Conservation (phyloP, 352 stramenopile genomes). For the Globisporangium spinosum region DNA sequence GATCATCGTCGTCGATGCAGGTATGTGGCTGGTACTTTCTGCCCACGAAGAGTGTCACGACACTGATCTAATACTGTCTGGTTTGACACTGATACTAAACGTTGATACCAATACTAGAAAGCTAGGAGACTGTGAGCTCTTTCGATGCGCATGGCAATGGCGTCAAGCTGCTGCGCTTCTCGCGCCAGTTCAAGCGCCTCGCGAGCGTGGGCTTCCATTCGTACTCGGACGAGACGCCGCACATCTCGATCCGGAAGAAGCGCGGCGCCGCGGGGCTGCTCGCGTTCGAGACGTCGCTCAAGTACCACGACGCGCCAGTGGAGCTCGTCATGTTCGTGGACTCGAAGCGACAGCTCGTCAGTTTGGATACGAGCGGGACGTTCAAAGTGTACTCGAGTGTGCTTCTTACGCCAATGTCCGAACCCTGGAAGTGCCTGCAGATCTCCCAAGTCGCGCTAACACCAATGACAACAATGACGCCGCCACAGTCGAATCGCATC, state of each 20-base stretch:
- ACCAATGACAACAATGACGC: not conserved
- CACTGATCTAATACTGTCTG: not conserved
- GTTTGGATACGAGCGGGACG: slow-evolving; percentile 38
- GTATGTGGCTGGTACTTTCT: slow-evolving; percentile 2
- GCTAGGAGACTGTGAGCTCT: slow-evolving; percentile 31
- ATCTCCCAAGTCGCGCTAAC: slow-evolving; percentile 27
- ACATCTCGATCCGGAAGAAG: slow-evolving; percentile 54
- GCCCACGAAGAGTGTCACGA: not conserved
- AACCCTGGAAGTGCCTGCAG: slow-evolving; percentile 49
- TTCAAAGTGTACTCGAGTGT: slow-evolving; percentile 51
- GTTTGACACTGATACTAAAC: not conserved
- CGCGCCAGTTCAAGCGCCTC: slow-evolving; percentile 41
- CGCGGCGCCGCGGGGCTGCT: slow-evolving; percentile 27
- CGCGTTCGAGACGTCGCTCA: slow-evolving; percentile 32
- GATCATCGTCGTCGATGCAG: slow-evolving; percentile 45
- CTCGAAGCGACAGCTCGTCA: slow-evolving; percentile 54
- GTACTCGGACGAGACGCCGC: slow-evolving; percentile 61
- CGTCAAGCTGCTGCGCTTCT: slow-evolving; percentile 50
- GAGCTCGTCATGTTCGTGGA: slow-evolving; percentile 52
- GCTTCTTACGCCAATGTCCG: slow-evolving; percentile 36
- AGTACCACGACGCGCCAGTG: slow-evolving; percentile 34
- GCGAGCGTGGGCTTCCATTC: slow-evolving; percentile 57
- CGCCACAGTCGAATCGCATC: slow-evolving; percentile 6
- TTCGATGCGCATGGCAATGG: slow-evolving; percentile 60
- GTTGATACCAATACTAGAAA: slow-evolving; percentile 24